Evolutionary conservation across 1,139 yeast genomes (phyloP).

Genomic region (Blastobotrys niveus): DNA sequence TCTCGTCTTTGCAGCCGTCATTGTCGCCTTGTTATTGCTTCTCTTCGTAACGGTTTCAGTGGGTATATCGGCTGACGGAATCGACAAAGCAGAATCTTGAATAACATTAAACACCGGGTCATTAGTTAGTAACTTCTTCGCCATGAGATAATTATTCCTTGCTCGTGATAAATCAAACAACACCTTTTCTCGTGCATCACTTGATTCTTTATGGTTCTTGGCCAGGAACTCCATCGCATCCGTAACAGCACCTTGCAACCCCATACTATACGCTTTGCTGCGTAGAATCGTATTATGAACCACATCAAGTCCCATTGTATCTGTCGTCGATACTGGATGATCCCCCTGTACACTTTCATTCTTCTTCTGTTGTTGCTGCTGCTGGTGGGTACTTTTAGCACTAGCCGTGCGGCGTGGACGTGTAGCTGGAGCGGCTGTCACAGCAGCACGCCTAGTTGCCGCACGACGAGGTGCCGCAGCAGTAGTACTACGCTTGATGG

Average conservation of each 20-base stretch:
- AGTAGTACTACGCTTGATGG: slow-evolving; percentile 6
- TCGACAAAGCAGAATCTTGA: slow-evolving; percentile 45
- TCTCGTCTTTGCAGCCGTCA: neutral
- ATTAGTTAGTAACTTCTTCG: slow-evolving; percentile 23
- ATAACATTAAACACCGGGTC: slow-evolving; percentile 46
- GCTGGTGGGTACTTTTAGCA: neutral
- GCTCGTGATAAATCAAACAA: slow-evolving; percentile 23
- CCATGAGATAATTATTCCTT: slow-evolving; percentile 23
- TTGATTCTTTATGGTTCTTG: slow-evolving; percentile 5
- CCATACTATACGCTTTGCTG: slow-evolving; percentile 23
- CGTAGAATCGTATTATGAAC: slow-evolving; percentile 24
- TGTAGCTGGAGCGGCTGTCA: no score
- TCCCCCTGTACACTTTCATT: no score
- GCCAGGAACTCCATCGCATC: slow-evolving; percentile 22
- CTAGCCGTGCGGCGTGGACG: no score
- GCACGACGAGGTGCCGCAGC: no score
- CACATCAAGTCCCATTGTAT: slow-evolving; percentile 19
- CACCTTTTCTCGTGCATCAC: slow-evolving; percentile 21
- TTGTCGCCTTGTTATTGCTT: no score
- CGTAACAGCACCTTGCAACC: slow-evolving; percentile 23
- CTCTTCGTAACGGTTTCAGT: slow-evolving; percentile 2
- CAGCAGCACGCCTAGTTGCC: no score
- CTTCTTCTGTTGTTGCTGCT: no score
- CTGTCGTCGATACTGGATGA: slow-evolving; percentile 1
- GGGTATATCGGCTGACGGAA: slow-evolving; percentile 37